Base-by-base conservation (phyloP, 805 yeast species). In the Myxozyma melibiosi region DNA sequence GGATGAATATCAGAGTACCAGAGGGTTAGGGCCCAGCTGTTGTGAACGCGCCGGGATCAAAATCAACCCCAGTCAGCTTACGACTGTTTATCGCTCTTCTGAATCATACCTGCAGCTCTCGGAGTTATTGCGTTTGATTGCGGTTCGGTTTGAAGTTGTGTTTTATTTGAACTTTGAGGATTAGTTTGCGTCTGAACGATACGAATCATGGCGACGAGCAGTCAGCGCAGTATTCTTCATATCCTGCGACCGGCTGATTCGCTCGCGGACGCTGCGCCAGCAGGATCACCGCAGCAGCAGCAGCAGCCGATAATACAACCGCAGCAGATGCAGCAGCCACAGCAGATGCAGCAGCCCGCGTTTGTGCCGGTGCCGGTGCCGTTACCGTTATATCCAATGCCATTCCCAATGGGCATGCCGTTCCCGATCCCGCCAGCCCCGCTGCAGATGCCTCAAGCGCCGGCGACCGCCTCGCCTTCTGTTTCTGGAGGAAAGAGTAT, bases 181-280 rank as follows among this genome's bases (percentile, higher is more conserved):
- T 25, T 20, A n/a, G n/a, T n/a, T n/a, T n/a, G n/a, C n/a, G n/a
- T n/a, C 28, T 2, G 14, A n/a, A 14, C 4, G 2, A 28, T 27
- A 14, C 2, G 30, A n/a, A 31, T n/a, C 6, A 16, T 9, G n/a
- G 34, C 20, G 4, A 51, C 41, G 54, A 16, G 50, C 25, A 35
- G 27, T 27, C 50, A 37, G 22, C 50, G 51, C 18, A 55, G 59
- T 34, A 55, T 55, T 13, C 38, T 55, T 3, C 59, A 55, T 25
- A 50, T 55, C 24, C 42, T 55, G 18, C 54, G 35, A 14, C 51
- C 35, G 11, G 42, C 39, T 7, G 43, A 31, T 24, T 30, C 30
- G 20, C 14, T 16, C 4, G 35, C 14, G 22, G 14, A 24, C 46
- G 44, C 5, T 27, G 20, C 27, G 14, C 22, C 56, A 3, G 13